Percentiles rank a stretch among this genome's conserved stretches.
Evolutionary conservation across 2,329 filamentous ascomycete genomes (phyloP).

Genomic region (Setomelanomma holmii): DNA sequence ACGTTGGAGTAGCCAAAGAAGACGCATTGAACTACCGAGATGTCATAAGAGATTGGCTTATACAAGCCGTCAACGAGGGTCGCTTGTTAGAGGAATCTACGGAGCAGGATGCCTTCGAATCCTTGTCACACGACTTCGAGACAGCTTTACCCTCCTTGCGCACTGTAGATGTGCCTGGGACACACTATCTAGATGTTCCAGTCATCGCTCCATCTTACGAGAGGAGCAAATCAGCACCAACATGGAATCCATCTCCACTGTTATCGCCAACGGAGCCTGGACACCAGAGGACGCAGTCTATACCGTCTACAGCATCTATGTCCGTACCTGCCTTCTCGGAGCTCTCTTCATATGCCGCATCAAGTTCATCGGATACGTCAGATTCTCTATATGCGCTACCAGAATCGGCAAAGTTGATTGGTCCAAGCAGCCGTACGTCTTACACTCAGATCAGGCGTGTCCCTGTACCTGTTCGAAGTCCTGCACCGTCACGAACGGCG

Average conservation of each 20-base stretch:
- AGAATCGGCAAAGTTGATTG: no score
- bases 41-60: slow-evolving; percentile 41
- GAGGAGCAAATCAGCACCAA: background rate
- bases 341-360: background rate
- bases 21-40: slow-evolving; percentile 32
- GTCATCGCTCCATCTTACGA: background rate
- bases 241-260: background rate
- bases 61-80: slow-evolving; percentile 40
- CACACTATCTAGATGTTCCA: slow-evolving; percentile 6
- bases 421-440: background rate
- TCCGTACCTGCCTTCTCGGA: background rate
- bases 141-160: background rate
- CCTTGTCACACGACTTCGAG: slow-evolving; percentile 12
- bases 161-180: background rate
- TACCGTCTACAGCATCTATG: slow-evolving; percentile 1
- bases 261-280: background rate
- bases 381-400: slow-evolving; percentile 6
- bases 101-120: slow-evolving; percentile 9
- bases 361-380: slow-evolving; percentile 2
- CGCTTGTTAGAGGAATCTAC: slow-evolving; percentile 31
- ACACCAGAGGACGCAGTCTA: slow-evolving; percentile 1
- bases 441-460: background rate
- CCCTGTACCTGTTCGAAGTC: background rate
- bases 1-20: slow-evolving; percentile 35
- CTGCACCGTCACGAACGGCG: background rate